A percentile compares a stretch with the other conserved stretches of the same genome.
These are phyloP conservation scores for Aspergillus amoenus DNA, from an alignment of 2,329 filamentous ascomycete genomes.

Conservation along the genomic window DNA sequence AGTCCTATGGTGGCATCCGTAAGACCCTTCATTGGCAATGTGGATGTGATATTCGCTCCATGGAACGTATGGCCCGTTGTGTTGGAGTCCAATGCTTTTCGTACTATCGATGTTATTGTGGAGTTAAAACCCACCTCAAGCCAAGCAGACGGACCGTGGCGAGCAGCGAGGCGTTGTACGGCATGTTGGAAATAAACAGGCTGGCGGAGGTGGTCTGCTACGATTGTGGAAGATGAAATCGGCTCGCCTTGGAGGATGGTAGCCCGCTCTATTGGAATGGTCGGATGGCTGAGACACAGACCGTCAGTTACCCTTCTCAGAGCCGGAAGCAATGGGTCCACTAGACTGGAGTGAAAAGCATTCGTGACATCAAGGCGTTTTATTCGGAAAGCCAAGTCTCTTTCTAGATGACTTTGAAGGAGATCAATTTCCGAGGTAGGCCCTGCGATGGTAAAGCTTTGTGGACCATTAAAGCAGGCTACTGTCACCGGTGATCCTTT, in stretches of 20 bases:
- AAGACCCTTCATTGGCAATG: constrained; percentile 18
- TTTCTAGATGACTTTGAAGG: constrained; percentile 11
- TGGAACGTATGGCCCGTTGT: constrained; percentile 18
- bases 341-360: constrained; percentile 49
- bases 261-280: constrained; percentile 28
- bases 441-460: constrained; percentile 24
- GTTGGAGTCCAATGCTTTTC: constrained; percentile 23
- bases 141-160: constrained; percentile 40
- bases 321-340: constrained; percentile 33
- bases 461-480: constrained; percentile 25
- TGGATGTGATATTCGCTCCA: constrained; percentile 15
- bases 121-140: constrained; percentile 20
- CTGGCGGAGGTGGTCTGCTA: constrained; percentile 24
- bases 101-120: constrained; percentile 34
- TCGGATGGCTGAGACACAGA: constrained; percentile 30
- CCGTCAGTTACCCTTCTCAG: constrained; percentile 28
- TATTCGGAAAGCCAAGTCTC: constrained; percentile 17
- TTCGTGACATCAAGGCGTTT: constrained; percentile 49
- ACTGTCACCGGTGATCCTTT: constrained; percentile 19
- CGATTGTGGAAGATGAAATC: background rate
- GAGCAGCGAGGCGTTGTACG: constrained; percentile 1
- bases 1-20: constrained; percentile 32
- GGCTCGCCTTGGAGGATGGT: constrained; percentile 8
- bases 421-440: constrained; percentile 14
- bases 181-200: constrained; percentile 6